Evolutionary conservation across 2,329 filamentous ascomycete genomes (phyloP), one percentile per base, ranked within the genome.

Genomic region (Aspergillus brasiliensis): DNA sequence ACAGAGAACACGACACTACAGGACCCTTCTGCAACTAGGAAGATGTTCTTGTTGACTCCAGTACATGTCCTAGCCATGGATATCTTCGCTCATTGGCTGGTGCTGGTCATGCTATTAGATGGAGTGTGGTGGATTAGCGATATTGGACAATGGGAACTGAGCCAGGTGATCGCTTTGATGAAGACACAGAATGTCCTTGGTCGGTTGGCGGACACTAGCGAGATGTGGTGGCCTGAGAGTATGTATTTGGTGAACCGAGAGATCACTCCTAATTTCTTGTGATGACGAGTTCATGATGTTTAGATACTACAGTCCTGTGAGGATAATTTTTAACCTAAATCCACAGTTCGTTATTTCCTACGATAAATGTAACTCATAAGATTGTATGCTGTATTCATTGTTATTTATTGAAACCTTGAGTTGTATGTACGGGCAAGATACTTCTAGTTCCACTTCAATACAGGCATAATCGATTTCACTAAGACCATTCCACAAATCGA

Each of bases 41-140:
- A 56, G 27, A 28, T 31, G 4, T 40, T 53, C n/a, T 25, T 51
- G n/a, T 56, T 63, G 6, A 52, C 51, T 38, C 34, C 52, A 47
- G 57, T 59, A 5, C 61, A 67, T 51, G 49, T 65, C 13, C 56
- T 68, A 6, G 67, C 65, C 3, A 51, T 71, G 55, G 68, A 71
- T 8, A 68, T 70, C 5, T 70, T 70, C 49, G 69, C 74, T 1
- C 70, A 75, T 63, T 76, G 71, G 67, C 68, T 75, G 59, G 69
- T 73, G 1, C 58, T 76, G 13, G 64, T 75, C 13, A 67, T 70
- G 56, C 60, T 71, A 37, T 48, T 73, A 27, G 68, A 69, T 28
- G 67, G 69, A n/a, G 66, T 75, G 38, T 76, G 74, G 74, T 75
- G 74, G 74, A 68, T 75, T 51, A 57, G 61, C 17, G 66, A 63